Conservation (phyloP, 2,329 filamentous ascomycete species). For the Thelonectria discophora region DNA sequence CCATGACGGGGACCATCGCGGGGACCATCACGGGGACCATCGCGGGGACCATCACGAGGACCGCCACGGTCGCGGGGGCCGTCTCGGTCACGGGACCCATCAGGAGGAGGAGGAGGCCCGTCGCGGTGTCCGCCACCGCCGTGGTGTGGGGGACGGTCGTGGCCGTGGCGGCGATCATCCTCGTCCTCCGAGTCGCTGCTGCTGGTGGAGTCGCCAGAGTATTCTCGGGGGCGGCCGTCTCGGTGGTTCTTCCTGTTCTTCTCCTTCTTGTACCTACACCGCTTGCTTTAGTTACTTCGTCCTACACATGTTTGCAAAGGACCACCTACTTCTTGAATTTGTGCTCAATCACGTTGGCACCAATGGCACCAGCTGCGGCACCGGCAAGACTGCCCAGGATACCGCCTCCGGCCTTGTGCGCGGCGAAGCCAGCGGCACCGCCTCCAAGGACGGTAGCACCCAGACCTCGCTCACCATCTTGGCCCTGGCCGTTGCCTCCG, state of each 20-base stretch:
- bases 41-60: background rate
- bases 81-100: background rate
- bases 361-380: constrained; percentile 58
- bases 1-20: constrained; percentile 2
- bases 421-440: constrained; percentile 59
- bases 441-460: constrained; percentile 59
- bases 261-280: constrained; percentile 33
- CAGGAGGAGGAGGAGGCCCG: background rate
- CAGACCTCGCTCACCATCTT: constrained; percentile 57
- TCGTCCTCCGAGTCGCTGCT: constrained; percentile 40
- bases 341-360: constrained; percentile 57
- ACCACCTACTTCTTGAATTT: constrained; percentile 43
- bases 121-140: background rate
- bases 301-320: background rate
- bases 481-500: constrained; percentile 22
- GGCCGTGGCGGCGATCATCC: constrained; percentile 23
- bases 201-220: constrained; percentile 36
- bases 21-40: background rate
- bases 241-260: constrained; percentile 39
- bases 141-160: background rate
- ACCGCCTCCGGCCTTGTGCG: constrained; percentile 61
- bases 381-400: constrained; percentile 58
- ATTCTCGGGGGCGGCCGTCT: constrained; percentile 33
- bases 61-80: background rate
- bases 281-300: background rate